A percentile compares a stretch with the other conserved stretches of the same genome.
Conservation (phyloP, 2,329 filamentous ascomycete species). For the Cladosporium velox region DNA sequence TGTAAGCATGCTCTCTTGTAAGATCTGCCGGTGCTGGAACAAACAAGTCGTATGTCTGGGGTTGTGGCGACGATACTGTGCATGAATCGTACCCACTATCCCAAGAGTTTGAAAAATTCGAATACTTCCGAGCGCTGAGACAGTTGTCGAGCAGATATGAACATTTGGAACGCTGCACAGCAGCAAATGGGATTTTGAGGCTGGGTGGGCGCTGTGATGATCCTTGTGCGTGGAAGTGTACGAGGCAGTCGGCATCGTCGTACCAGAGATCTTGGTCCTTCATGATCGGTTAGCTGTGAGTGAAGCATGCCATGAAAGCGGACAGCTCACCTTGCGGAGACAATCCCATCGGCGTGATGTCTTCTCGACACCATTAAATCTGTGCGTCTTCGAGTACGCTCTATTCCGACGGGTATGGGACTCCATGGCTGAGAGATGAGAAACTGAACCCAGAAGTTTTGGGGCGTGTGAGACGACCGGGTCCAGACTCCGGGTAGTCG, state of each 20-base stretch:
- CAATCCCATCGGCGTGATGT: slow-evolving; percentile 24
- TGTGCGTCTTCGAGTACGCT: background rate
- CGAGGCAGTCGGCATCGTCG: slow-evolving; percentile 66
- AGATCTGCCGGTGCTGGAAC: slow-evolving; percentile 64
- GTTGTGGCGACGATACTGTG: background rate
- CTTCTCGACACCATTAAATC: slow-evolving; percentile 14
- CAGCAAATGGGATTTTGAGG: slow-evolving; percentile 64
- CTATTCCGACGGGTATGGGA: background rate
- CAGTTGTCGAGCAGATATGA: slow-evolving; percentile 58
- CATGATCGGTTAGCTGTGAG: background rate
- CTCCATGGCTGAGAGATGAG: background rate
- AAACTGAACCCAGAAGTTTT: background rate
- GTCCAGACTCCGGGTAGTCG: background rate
- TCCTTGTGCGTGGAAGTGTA: slow-evolving; percentile 68
- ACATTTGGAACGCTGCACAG: slow-evolving; percentile 61
- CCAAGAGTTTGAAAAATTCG: slow-evolving; percentile 30
- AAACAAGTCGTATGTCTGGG: slow-evolving; percentile 58
- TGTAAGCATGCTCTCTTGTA: slow-evolving; percentile 57
- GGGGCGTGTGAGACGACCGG: background rate
- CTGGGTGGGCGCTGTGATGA: slow-evolving; percentile 67
- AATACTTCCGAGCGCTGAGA: slow-evolving; percentile 32
- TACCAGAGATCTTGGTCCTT: slow-evolving; percentile 75
- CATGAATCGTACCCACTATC: slow-evolving; percentile 34
- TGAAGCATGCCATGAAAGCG: background rate
- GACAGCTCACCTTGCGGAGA: slow-evolving; percentile 25